Evolutionary conservation across 352 stramenopile genomes (phyloP).

Genomic region (Vaucheria bursata): DNA sequence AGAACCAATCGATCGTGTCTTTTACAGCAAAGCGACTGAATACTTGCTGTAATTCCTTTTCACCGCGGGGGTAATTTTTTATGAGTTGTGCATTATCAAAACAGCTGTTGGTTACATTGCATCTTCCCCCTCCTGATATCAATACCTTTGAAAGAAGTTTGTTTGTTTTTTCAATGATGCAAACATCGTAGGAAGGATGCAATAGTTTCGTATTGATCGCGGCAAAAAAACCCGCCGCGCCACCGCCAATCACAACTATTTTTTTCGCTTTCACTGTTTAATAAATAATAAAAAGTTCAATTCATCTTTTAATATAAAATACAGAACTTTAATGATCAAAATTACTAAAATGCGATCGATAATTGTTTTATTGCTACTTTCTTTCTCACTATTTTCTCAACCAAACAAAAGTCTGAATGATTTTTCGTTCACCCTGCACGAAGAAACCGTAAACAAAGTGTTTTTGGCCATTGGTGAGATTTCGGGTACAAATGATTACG

Average conservation of each 20-base stretch:
- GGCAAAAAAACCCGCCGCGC: slow-evolving; percentile 50
- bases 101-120: slow-evolving; percentile 55
- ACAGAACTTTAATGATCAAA: too few species aligned
- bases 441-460: too few species aligned
- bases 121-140: slow-evolving; percentile 53
- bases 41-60: slow-evolving; percentile 59
- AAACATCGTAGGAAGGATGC: slow-evolving; percentile 21
- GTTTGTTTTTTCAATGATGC: slow-evolving; percentile 47
- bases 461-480: too few species aligned
- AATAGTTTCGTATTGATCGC: slow-evolving; percentile 47
- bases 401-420: too few species aligned
- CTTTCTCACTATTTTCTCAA: too few species aligned
- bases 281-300: too few species aligned
- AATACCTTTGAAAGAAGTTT: slow-evolving; percentile 52
- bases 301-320: too few species aligned
- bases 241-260: slow-evolving; percentile 49
- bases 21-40: slow-evolving; percentile 57
- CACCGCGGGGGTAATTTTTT: slow-evolving; percentile 61
- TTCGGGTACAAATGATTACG: too few species aligned
- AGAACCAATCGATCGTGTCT: slow-evolving; percentile 57
- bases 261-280: too few species aligned
- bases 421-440: too few species aligned
- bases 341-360: too few species aligned
- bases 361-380: too few species aligned
- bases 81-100: slow-evolving; percentile 58